Base-by-base conservation (phyloP, 2,329 filamentous ascomycete genomes). In the Phaeomoniella chlamydospora region DNA sequence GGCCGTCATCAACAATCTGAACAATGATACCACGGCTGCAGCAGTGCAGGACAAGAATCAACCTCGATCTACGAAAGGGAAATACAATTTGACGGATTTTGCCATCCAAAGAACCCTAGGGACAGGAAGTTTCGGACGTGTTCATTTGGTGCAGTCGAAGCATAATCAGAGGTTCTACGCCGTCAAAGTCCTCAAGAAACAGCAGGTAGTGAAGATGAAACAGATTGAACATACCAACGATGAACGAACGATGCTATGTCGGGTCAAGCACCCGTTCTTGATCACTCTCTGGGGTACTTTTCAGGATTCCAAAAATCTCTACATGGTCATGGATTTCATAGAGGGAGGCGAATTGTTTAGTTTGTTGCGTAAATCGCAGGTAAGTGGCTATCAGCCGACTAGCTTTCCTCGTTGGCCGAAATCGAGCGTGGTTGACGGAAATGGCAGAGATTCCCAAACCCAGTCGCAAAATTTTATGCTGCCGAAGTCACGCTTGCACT, bases 301-400 rank as follows among this genome's bases (percentile, higher is more conserved):
- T 59, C 88, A 96, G 56, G 90, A 98, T 53, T 73, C 78, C 35
- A 86, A 78, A 62, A 96, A 94, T 56, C 67, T 98, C 22, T 98
- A 98, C 72, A 98, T 98, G 90, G 90, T 98, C 51, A 98, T 98
- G 90, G 90, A 98, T 59, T 98, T 98, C 65, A 88, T 98, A 37
- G 90, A 98, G 61, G 90, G 90, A 47, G 90, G 90, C 52, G 90
- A 98, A 67, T 69, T 98, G 37, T 98, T 98, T 58, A 96, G 88
- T 47, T 62, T 98, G 50, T 66, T 98, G 49, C 74, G 90, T 49
- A 96, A 98, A 61, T 96, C 88, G 39, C 77, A 68, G 78, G 88
- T 72, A 74, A 73, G 70, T 61, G 36, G 33, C 37, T 22, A 30
- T 36, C 15, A 31, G 29, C 43, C 43, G 15, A 46, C 41, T 9